Base-by-base conservation (phyloP, 768 basidiomycete genomes). In the Candolleomyces efflorescens region DNA sequence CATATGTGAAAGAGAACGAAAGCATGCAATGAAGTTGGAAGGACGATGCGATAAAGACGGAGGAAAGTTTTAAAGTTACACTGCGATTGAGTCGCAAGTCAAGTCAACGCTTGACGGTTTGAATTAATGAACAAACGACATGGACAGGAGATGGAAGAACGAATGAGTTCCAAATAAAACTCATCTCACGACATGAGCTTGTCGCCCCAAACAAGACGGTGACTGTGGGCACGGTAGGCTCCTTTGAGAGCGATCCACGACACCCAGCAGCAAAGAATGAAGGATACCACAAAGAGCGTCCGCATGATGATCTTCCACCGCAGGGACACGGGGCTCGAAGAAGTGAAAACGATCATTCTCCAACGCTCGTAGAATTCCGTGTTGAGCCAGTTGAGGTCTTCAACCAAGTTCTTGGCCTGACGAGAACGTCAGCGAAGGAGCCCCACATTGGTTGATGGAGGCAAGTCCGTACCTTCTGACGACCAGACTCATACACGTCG, bases 141-240 rank as follows among this genome's bases (percentile, higher is more conserved):
- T n/a, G 10, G 15, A n/a, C n/a, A 27, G 12, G 45, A 36, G 24
- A 23, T 22, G 41, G 17, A 27, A n/a, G 32, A 23, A 32, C 11
- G 10, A n/a, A n/a, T n/a, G n/a, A n/a, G 11, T n/a, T 20, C 37
- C 23, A 54, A 23, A 27, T 39, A 46, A 15, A 47, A 50, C 17
- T 39, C 22, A n/a, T 18, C 58, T 77, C 69, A 91, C 46, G 84
- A 87, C 80, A 90, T 87, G 56, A 92, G 75, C 53, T 84, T 81
- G 64, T 89, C 88, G 52, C 90, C 90, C 88, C 89, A 92, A 13
- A 92, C 82, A 20, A 90, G 80, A 43, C 87, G 75, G 64, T 89
- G 83, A 63, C 85, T 78, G 67, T 92, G 87, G 20, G 89, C 90
- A 38, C 85, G 77, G 59, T 88, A 86, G 23, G 82, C 89, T 27